phyloP scores from a whole-genome alignment of 2,329 filamentous ascomycete genomes.

The Colletotrichum sp. region DNA sequence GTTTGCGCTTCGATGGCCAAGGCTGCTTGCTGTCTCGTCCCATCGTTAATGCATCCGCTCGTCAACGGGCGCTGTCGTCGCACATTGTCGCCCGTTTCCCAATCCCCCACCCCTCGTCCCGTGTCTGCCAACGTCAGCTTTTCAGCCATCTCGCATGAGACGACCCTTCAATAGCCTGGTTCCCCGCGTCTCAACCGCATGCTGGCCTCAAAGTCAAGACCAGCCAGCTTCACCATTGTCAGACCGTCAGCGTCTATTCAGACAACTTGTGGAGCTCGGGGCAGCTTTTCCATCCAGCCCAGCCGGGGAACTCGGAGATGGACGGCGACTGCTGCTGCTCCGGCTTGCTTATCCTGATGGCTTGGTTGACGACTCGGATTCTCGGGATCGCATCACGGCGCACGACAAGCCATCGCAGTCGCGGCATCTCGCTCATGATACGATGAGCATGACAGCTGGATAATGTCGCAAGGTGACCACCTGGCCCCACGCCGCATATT shows the following conservation, averaged over 20 bases:
- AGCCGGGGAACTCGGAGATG: neutral
- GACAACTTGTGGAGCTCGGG: neutral
- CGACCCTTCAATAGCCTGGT: neutral
- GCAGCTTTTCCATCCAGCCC: neutral
- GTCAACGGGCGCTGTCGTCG: slow-evolving; percentile 5
- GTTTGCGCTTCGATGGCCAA: neutral
- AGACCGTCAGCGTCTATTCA: neutral
- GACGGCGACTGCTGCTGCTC: neutral
- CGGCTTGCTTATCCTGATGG: neutral
- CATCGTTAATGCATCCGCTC: neutral
- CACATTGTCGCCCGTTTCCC: neutral
- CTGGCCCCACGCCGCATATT: slow-evolving; percentile 11
- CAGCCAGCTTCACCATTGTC: neutral
- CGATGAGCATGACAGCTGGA: neutral
- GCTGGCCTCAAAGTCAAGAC: slow-evolving; percentile 8
- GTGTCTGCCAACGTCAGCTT: slow-evolving; percentile 11
- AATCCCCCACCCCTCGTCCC: neutral
- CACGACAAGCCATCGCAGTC: neutral
- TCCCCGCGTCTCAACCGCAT: slow-evolving; percentile 10
- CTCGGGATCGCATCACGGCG: neutral
- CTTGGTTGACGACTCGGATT: neutral
- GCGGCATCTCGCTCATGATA: neutral
- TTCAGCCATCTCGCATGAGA: neutral
- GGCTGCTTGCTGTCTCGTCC: neutral
- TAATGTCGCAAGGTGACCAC: neutral